Conservation (phyloP, 192 early-diverging fungal genomes). For the Haplosporangium gracile region DNA sequence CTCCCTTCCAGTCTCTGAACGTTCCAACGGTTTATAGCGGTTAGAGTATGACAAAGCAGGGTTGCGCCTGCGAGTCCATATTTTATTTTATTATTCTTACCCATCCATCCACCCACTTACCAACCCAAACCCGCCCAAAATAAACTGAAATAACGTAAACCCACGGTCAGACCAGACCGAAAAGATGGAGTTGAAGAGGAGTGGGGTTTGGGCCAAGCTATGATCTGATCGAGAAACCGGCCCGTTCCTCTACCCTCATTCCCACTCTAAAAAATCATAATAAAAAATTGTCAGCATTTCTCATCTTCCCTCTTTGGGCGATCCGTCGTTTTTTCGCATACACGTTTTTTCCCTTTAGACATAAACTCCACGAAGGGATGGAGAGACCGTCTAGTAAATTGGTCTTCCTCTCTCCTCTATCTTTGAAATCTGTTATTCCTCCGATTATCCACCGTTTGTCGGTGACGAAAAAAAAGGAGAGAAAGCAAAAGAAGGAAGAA, state of each 20-base stretch:
- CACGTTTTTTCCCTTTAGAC: not conserved
- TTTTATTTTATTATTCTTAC: too few species aligned
- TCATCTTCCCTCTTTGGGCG: not conserved
- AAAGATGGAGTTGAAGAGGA: not conserved
- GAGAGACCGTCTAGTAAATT: not conserved
- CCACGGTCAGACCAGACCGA: slow-evolving; percentile 9
- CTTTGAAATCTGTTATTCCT: too few species aligned
- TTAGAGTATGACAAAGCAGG: too few species aligned
- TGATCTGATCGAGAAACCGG: slow-evolving; percentile 8
- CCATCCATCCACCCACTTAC: too few species aligned
- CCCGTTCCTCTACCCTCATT: not conserved
- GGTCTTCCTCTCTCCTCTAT: too few species aligned
- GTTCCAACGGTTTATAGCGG: too few species aligned
- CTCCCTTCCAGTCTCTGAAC: too few species aligned
- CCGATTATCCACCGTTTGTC: not conserved
- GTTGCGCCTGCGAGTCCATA: too few species aligned
- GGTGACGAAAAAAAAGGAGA: not conserved
- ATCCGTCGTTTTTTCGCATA: not conserved
- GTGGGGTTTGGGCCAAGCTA: not conserved
- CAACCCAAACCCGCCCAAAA: not conserved
- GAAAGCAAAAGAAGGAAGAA: not conserved
- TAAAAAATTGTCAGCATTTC: not conserved
- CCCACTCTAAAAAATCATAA: not conserved
- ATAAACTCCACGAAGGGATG: not conserved
- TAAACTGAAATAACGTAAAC: not conserved